phyloP scores from a whole-genome alignment of 164 flowering plant genomes.

The Magnolia sinica region DNA sequence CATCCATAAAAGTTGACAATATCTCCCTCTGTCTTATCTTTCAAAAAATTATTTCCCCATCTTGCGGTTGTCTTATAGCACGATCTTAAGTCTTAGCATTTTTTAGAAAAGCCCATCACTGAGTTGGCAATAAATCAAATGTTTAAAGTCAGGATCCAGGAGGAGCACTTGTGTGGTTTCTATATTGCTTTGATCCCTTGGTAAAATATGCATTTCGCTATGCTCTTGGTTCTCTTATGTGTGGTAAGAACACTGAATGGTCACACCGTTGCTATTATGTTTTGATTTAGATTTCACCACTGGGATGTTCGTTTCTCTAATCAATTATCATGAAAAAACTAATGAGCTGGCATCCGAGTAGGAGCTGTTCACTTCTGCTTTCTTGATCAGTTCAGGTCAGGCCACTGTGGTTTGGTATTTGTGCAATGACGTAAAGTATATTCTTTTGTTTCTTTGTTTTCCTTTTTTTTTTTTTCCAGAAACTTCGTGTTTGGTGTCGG shows the following conservation, averaged over 20 bases:
- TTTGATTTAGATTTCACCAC: too few species aligned
- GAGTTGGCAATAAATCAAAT: neutral
- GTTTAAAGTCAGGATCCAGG: neutral
- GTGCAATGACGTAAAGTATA: neutral
- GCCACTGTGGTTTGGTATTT: neutral
- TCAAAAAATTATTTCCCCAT: too few species aligned
- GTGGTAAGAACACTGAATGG: too few species aligned
- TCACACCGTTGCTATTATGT: too few species aligned
- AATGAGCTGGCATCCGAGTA: too few species aligned
- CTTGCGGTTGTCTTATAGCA: too few species aligned
- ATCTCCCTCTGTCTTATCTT: neutral
- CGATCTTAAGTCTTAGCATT: too few species aligned
- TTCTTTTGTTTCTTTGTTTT: too few species aligned
- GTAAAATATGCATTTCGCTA: neutral
- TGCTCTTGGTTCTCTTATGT: neutral
- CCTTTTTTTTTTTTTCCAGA: conserved; percentile 40
- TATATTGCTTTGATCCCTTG: neutral
- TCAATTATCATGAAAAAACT: too few species aligned
- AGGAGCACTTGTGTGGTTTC: neutral
- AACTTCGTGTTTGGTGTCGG: conserved; percentile 83
- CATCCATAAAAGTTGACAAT: neutral
- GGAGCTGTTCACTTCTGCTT: neutral
- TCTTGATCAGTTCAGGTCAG: neutral
- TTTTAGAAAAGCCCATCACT: too few species aligned
- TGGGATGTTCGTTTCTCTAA: too few species aligned